These are phyloP conservation scores for Cymbopogon flexuosus DNA, from an alignment of 202 grass and related monocot species.

Conservation along the genomic window DNA sequence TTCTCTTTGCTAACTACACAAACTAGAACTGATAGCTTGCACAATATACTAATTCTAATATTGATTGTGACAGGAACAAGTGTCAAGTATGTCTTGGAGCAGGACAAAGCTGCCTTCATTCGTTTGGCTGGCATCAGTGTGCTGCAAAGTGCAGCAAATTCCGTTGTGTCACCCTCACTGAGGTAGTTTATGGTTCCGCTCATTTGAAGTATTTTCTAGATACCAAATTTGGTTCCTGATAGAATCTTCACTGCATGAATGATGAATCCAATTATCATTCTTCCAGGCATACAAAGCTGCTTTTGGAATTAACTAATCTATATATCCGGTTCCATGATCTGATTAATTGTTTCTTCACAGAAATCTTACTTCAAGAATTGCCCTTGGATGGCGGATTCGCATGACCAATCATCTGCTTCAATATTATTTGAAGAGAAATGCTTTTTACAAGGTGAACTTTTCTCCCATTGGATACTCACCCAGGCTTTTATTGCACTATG, in stretches of 20 bases:
- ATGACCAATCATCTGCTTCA: conserved; percentile 89
- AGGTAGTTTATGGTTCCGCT: conserved; percentile 40
- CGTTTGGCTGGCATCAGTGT: conserved; percentile 77
- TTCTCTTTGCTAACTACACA: not conserved
- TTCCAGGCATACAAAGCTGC: not conserved
- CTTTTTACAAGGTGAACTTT: conserved; percentile 75
- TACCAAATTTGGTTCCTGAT: not conserved
- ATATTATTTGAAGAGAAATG: conserved; percentile 87
- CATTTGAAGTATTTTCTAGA: conserved; percentile 13
- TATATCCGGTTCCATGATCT: conserved; percentile 14
- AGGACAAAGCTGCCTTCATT: conserved; percentile 89
- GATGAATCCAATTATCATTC: conserved; percentile 1
- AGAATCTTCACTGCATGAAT: conserved; percentile 24
- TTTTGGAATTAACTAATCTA: not conserved
- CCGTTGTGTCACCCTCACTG: conserved; percentile 84
- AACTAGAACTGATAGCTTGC: not conserved
- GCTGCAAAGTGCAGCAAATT: conserved; percentile 97
- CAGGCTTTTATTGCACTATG: not conserved
- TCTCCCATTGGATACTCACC: not conserved
- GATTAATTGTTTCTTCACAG: conserved; percentile 45
- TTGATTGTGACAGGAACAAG: conserved; percentile 64
- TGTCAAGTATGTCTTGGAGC: conserved; percentile 96
- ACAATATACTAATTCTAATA: not conserved
- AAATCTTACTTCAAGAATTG: conserved; percentile 79
- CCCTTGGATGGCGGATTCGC: conserved; percentile 92